These are phyloP conservation scores for Nepenthes mirabilis DNA, from an alignment of 148 eudicot genomes.

Conservation along the genomic window DNA sequence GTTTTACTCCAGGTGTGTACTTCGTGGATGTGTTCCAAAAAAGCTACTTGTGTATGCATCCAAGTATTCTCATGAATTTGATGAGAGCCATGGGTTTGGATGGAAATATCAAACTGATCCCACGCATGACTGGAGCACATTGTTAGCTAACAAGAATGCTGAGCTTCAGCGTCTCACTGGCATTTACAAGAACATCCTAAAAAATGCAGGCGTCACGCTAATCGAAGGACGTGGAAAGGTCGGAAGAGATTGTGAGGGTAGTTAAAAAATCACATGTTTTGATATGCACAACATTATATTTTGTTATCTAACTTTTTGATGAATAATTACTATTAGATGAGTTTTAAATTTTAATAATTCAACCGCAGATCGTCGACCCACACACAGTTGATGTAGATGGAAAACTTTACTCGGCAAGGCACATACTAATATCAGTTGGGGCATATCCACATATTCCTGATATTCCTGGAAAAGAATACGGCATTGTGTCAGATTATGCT, in stretches of 20 bases:
- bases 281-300: not conserved
- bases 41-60: conserved; percentile 88
- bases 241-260: conserved; percentile 6
- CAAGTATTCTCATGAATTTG: conserved; percentile 87
- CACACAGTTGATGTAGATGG: conserved; percentile 96
- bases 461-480: conserved; percentile 84
- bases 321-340: not conserved
- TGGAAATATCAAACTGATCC: conserved; percentile 91
- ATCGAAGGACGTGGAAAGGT: conserved; percentile 99
- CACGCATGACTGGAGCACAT: conserved; percentile 87
- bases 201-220: conserved; percentile 61
- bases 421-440: conserved; percentile 86
- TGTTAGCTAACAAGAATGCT: conserved; percentile 95
- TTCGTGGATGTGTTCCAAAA: conserved; percentile 98
- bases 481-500: conserved; percentile 90
- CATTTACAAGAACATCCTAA: conserved; percentile 74
- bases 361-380: conserved; percentile 71
- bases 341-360: conserved; percentile 5
- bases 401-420: conserved; percentile 66
- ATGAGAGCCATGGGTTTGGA: conserved; percentile 90
- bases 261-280: not conserved
- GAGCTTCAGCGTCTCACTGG: conserved; percentile 91
- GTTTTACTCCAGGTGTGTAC: conserved; percentile 62
- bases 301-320: not conserved
- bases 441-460: conserved; percentile 90